These are phyloP conservation scores for Musa schizocarpa DNA, from an alignment of 176 grass and related monocot genomes.

Conservation along the genomic window DNA sequence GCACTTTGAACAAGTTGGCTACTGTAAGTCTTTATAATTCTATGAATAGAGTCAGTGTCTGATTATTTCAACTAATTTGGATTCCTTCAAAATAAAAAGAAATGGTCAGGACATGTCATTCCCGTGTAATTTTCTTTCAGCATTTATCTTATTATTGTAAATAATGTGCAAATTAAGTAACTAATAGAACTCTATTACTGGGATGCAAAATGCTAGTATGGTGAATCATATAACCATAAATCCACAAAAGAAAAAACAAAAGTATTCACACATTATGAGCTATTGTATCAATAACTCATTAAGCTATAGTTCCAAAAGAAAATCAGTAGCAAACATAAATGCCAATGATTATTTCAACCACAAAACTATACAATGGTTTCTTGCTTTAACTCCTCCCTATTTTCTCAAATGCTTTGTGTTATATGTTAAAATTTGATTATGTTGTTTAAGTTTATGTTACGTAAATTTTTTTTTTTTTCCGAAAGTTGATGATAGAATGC, in stretches of 20 bases:
- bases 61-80: not conserved
- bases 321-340: not conserved
- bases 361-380: not conserved
- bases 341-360: not conserved
- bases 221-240: not conserved
- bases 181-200: not conserved
- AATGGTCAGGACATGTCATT: not conserved
- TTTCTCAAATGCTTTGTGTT: no score
- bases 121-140: not conserved
- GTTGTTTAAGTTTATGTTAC: no score
- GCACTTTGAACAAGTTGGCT: slow-evolving; percentile 87
- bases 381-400: not conserved
- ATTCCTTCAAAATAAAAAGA: not conserved
- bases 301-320: not conserved
- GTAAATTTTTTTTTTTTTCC: no score
- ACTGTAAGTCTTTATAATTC: slow-evolving; percentile 47
- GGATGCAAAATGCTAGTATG: not conserved
- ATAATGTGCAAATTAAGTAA: not conserved
- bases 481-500: no score
- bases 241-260: not conserved
- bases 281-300: not conserved
- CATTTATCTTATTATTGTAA: not conserved
- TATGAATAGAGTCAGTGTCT: not conserved
- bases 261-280: not conserved
- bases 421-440: no score